Percentiles rank a stretch among this genome's conserved stretches.
phyloP scores from a whole-genome alignment of 169 alveolate species.

The Cryptosporidium andersoni region DNA sequence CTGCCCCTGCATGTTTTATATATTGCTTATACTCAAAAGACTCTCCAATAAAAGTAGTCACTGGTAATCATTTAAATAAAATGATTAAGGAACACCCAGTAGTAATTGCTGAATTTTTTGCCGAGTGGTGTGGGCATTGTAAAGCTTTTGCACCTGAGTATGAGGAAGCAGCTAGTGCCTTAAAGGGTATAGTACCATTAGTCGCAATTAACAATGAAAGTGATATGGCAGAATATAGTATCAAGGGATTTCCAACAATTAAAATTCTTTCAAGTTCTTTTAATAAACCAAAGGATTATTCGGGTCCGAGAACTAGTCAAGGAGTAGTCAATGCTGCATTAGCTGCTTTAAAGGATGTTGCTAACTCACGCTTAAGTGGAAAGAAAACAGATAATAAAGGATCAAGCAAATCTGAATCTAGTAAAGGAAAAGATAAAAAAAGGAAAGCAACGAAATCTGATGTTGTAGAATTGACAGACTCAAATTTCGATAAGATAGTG shows the following conservation, averaged over 20 bases:
- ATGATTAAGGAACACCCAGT: slow-evolving; percentile 74
- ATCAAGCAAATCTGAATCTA: slow-evolving; percentile 1
- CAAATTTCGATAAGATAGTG: slow-evolving; percentile 77
- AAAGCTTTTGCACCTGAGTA: slow-evolving; percentile 86
- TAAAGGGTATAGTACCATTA: slow-evolving; percentile 79
- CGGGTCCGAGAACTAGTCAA: slow-evolving; percentile 74
- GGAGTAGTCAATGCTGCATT: slow-evolving; percentile 76
- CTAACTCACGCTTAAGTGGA: slow-evolving; percentile 72
- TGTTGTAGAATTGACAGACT: slow-evolving; percentile 77
- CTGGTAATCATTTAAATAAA: slow-evolving; percentile 78
- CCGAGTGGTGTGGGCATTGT: slow-evolving; percentile 95
- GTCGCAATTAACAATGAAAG: slow-evolving; percentile 80
- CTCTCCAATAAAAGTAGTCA: slow-evolving; percentile 66
- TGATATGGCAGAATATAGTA: slow-evolving; percentile 75
- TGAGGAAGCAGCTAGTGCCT: slow-evolving; percentile 79
- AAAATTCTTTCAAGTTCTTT: slow-evolving; percentile 80
- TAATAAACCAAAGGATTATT: slow-evolving; percentile 37
- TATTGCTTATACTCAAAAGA: slow-evolving; percentile 33
- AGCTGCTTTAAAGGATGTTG: slow-evolving; percentile 77
- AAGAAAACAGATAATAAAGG: slow-evolving; percentile 59
- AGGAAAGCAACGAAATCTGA: slow-evolving; percentile 71
- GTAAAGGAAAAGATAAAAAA: slow-evolving; percentile 61
- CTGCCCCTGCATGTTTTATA: slow-evolving; percentile 13
- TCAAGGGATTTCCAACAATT: slow-evolving; percentile 89
- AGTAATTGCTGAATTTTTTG: slow-evolving; percentile 92